Evolutionary conservation across 2,329 filamentous ascomycete species (phyloP).

Genomic region (Pseudofabraea citricarpa): DNA sequence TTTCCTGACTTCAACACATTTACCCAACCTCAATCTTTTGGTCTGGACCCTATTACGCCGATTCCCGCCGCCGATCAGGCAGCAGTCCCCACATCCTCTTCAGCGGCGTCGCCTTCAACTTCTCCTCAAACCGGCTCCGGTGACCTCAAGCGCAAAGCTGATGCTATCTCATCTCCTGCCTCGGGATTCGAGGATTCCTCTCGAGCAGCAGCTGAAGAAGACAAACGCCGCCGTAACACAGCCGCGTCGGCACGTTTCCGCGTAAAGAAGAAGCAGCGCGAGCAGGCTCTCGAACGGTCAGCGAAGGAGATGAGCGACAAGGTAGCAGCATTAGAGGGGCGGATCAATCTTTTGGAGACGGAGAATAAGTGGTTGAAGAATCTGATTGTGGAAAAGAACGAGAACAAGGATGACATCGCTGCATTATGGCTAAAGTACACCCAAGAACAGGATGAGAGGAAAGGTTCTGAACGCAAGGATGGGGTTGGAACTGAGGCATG

Average conservation of each 20-base stretch:
- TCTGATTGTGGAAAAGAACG: constrained; percentile 77
- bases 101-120: constrained; percentile 15
- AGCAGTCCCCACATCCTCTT: constrained; percentile 13
- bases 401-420: constrained; percentile 35
- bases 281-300: constrained; percentile 76
- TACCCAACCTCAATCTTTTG: constrained; percentile 14
- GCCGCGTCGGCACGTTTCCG: constrained; percentile 85
- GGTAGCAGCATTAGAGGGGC: constrained; percentile 66
- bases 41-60: constrained; percentile 7
- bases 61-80: constrained; percentile 14
- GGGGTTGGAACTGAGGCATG: constrained; percentile 26
- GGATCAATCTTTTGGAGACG: constrained; percentile 72
- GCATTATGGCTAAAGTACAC: constrained; percentile 34
- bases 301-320: constrained; percentile 82
- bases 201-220: constrained; percentile 75
- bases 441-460: constrained; percentile 26
- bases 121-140: constrained; percentile 18
- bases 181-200: constrained; percentile 74
- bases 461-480: constrained; percentile 25
- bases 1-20: constrained; percentile 27
- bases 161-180: too few relatives aligned
- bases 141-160: constrained; percentile 26
- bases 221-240: constrained; percentile 85
- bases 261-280: constrained; percentile 93
- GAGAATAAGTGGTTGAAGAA: constrained; percentile 82